Conservation (phyloP, 1,284 basidiomycete species). For the Pseudozyma tsukubaensis region DNA sequence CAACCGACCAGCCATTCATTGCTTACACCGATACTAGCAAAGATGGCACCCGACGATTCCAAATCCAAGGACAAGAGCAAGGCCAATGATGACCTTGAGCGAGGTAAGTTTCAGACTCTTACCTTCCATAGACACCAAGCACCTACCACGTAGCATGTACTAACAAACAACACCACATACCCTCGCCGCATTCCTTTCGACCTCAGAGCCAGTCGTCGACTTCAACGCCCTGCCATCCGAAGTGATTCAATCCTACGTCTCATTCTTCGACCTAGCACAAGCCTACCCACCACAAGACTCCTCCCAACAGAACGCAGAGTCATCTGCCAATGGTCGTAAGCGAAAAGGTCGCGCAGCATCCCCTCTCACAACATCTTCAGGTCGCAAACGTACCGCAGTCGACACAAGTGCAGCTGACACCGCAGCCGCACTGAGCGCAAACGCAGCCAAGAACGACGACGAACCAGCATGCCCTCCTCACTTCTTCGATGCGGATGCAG, state of each 20-base stretch:
- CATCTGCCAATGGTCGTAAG: conserved; percentile 33
- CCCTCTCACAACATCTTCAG: conserved; percentile 12
- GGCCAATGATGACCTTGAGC: conserved; percentile 32
- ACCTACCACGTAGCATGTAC: not conserved
- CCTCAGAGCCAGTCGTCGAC: conserved; percentile 51
- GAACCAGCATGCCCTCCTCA: conserved; percentile 53
- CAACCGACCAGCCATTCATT: not conserved
- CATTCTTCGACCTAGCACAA: conserved; percentile 54
- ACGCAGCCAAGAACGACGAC: conserved; percentile 33
- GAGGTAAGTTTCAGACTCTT: conserved; percentile 17
- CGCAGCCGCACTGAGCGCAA: conserved; percentile 13
- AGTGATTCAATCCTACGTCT: conserved; percentile 55
- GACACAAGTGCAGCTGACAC: conserved; percentile 34
- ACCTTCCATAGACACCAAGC: not conserved
- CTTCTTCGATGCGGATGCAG: conserved; percentile 59
- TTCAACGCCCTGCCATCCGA: conserved; percentile 51
- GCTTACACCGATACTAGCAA: not conserved
- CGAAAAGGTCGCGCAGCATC: conserved; percentile 33
- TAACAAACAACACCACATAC: not conserved
- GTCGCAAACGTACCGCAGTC: conserved; percentile 33
- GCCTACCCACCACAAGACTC: conserved; percentile 52
- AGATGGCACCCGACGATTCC: conserved; percentile 33
- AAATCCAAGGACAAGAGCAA: conserved; percentile 34
- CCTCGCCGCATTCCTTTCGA: not conserved
- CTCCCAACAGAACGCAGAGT: conserved; percentile 12